Evolutionary conservation across 148 eudicot species (phyloP).

Genomic region (Dysphania ambrosioides): DNA sequence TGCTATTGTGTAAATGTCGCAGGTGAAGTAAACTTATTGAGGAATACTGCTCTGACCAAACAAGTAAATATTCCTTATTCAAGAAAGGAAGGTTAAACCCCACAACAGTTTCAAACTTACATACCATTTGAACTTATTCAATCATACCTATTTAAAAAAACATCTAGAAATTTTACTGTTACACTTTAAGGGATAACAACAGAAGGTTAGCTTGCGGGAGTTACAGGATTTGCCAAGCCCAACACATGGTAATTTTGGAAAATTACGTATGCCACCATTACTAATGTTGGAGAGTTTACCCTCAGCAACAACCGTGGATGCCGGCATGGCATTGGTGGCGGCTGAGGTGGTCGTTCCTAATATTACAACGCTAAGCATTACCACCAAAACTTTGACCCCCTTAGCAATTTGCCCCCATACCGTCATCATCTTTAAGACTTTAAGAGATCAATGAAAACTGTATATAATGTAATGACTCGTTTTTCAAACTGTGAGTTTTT

Average conservation of each 20-base stretch:
- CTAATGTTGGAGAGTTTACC: background rate
- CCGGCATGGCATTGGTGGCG: background rate
- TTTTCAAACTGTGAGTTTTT: too few relatives aligned
- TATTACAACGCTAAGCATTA: background rate
- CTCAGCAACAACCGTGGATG: background rate
- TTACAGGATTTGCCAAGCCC: background rate
- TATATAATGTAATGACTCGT: too few relatives aligned
- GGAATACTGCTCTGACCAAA: background rate
- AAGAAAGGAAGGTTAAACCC: too few relatives aligned
- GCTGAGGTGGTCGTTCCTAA: background rate
- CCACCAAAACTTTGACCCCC: background rate
- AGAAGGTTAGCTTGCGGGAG: background rate
- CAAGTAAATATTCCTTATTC: background rate
- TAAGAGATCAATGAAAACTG: too few relatives aligned
- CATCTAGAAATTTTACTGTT: background rate
- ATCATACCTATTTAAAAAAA: background rate
- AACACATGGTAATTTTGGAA: background rate
- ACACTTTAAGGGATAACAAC: background rate
- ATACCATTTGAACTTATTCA: too few relatives aligned
- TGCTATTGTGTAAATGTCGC: too few relatives aligned
- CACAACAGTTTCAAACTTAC: too few relatives aligned
- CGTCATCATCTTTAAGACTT: too few relatives aligned
- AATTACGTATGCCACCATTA: background rate
- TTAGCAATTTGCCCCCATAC: too few relatives aligned
- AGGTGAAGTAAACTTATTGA: too few relatives aligned